phyloP scores from a whole-genome alignment of 306 rosid genomes.

The Phaseolus lunatus region DNA sequence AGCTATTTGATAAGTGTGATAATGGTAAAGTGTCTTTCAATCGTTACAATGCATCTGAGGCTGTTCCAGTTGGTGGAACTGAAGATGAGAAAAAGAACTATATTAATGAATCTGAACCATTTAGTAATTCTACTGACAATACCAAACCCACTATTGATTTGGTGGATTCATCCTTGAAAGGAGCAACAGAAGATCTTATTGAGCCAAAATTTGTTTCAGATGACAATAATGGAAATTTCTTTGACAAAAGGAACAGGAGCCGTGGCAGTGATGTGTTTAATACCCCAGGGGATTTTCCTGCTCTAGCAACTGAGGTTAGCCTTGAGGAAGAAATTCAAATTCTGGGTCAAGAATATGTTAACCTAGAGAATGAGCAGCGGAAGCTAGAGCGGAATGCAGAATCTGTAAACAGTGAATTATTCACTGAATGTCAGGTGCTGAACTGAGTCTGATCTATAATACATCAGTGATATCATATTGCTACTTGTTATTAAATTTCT shows the following conservation, averaged over 20 bases:
- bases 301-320: slow-evolving; percentile 48
- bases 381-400: slow-evolving; percentile 93
- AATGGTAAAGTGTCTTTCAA: slow-evolving; percentile 42
- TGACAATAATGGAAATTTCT: slow-evolving; percentile 37
- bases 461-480: not conserved
- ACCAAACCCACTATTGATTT: slow-evolving; percentile 43
- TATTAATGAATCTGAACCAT: slow-evolving; percentile 47
- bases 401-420: slow-evolving; percentile 84
- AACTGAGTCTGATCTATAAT: slow-evolving; percentile 40
- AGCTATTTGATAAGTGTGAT: slow-evolving; percentile 50
- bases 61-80: slow-evolving; percentile 39
- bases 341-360: slow-evolving; percentile 71
- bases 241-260: slow-evolving; percentile 45
- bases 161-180: slow-evolving; percentile 45
- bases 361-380: slow-evolving; percentile 77
- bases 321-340: slow-evolving; percentile 75
- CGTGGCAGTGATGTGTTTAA: slow-evolving; percentile 44
- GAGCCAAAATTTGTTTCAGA: slow-evolving; percentile 50
- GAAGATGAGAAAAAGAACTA: slow-evolving; percentile 49
- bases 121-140: slow-evolving; percentile 48
- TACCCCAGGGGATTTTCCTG: slow-evolving; percentile 46
- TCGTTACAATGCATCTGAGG: slow-evolving; percentile 26
- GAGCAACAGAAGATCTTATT: slow-evolving; percentile 39
- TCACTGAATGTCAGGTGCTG: slow-evolving; percentile 91
- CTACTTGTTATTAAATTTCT: slow-evolving; percentile 20